Evolutionary conservation across 805 yeast genomes (phyloP), one percentile per base, ranked within the genome.

Genomic region (Priceomyces medius): DNA sequence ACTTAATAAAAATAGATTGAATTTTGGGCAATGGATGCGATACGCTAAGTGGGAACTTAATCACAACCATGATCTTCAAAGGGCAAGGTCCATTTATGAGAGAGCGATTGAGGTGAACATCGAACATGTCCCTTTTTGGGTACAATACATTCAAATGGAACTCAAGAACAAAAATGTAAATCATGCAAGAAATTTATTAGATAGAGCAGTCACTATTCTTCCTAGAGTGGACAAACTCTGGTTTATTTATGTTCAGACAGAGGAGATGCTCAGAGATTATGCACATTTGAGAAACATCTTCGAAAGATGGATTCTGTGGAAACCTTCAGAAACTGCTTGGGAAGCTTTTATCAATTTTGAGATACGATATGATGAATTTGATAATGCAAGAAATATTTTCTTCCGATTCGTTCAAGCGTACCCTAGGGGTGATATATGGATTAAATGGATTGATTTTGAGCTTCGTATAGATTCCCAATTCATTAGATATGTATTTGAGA

Each of bases 1-100:
- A n/a, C 64, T 93, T 40, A 79, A 93, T 51, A 76, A 93, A 50
- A 91, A 91, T 58, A 68, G 96, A 44, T 76, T 84, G 26, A 89
- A 88, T 54, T 73, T 77, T 54, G 84, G 88, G 2, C 96, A 89
- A 58, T 93, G 98, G 97, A 73, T 88, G 58, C 71, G 97, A 42
- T 93, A 91, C 60, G 98, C 97, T 0, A 77, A 76, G 44, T 88
- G 89, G 78, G 99, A 91, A 61, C 59, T 82, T 3, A 85, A 84
- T 4, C 62, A 66, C 44, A 91, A 87, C 51, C 83, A 80, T 45
- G 96, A 91, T 54, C 72, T 77, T 45, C 71, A 77, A 14, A 70
- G 97, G 17, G 96, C 95, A 0, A 69, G 98, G 41, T 86, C 97
- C 0, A 72, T 93, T 4, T 85, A 85, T 63, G 99, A 91, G 59